Percentiles rank a stretch among this genome's conserved stretches.
phyloP scores from a whole-genome alignment of 768 basidiomycete genomes.

The Hebeloma cylindrosporum region DNA sequence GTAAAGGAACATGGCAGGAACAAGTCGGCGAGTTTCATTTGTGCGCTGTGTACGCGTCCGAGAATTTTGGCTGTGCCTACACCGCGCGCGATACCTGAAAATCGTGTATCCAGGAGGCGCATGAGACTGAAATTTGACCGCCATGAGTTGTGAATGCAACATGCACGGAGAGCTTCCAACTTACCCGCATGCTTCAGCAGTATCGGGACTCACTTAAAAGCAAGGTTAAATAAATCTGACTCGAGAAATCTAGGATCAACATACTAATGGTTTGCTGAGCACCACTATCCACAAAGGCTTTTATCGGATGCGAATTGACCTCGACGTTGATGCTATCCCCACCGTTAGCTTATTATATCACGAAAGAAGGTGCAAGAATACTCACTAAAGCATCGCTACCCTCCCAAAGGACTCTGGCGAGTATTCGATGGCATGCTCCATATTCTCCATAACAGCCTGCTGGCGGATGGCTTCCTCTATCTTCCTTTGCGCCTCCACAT shows the following conservation, averaged over 20 bases:
- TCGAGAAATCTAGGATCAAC: constrained; percentile 30
- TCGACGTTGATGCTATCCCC: constrained; percentile 76
- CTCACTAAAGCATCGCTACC: constrained; percentile 96
- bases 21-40: constrained; percentile 84
- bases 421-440: constrained; percentile 92
- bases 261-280: constrained; percentile 96
- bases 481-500: constrained; percentile 86
- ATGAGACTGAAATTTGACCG: constrained; percentile 60
- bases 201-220: constrained; percentile 80
- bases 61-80: constrained; percentile 95
- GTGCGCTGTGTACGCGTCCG: constrained; percentile 91
- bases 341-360: constrained; percentile 1
- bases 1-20: constrained; percentile 89
- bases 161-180: constrained; percentile 21
- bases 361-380: constrained; percentile 15
- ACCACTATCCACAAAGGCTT: constrained; percentile 98
- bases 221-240: background rate
- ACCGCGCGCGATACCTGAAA: constrained; percentile 86
- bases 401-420: constrained; percentile 91
- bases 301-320: constrained; percentile 87
- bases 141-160: background rate
- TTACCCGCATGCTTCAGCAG: constrained; percentile 88
- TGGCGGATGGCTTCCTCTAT: constrained; percentile 94
- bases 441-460: constrained; percentile 87
- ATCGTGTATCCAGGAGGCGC: constrained; percentile 88